Percentiles rank a stretch among this genome's conserved stretches.
phyloP scores from a whole-genome alignment of 2,329 filamentous ascomycete genomes.

The Colletotrichum sojae region DNA sequence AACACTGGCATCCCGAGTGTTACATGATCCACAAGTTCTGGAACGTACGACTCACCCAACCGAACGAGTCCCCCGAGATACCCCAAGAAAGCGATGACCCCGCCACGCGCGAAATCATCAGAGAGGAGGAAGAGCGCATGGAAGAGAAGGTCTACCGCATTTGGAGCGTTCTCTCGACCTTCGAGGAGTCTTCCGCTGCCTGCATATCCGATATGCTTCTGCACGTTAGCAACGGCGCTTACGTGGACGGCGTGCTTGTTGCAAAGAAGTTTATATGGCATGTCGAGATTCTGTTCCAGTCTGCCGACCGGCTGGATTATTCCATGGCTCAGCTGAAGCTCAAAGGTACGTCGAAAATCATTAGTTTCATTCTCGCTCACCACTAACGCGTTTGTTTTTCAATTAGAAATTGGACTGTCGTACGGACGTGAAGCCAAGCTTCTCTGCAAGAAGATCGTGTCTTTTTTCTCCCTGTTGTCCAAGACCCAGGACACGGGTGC shows the following conservation, averaged over 20 bases:
- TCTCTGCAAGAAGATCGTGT: conserved; percentile 99
- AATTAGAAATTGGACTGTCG: conserved; percentile 75
- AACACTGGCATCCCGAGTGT: conserved; percentile 99
- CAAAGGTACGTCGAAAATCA: conserved; percentile 73
- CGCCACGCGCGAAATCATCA: conserved; percentile 81
- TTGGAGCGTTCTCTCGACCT: conserved; percentile 97
- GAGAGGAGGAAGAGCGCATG: conserved; percentile 91
- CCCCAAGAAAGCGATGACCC: conserved; percentile 63
- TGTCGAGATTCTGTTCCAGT: conserved; percentile 91
- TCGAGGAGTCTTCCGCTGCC: conserved; percentile 96
- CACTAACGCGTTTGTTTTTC: conserved; percentile 14
- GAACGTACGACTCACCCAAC: conserved; percentile 89
- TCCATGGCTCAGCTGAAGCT: conserved; percentile 78
- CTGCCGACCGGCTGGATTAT: conserved; percentile 86
- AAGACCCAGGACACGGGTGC: conserved; percentile 95
- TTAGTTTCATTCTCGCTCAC: conserved; percentile 6
- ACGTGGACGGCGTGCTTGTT: conserved; percentile 93
- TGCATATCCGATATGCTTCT: conserved; percentile 99
- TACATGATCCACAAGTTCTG: conserved; percentile 99
- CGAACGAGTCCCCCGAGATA: conserved; percentile 65
- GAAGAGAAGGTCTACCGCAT: conserved; percentile 98
- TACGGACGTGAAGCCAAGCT: conserved; percentile 98
- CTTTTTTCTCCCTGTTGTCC: conserved; percentile 94
- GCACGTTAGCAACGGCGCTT: conserved; percentile 97
- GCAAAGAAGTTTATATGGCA: conserved; percentile 97